These are phyloP conservation scores for Theileria parva DNA, from an alignment of 169 alveolate species.

Conservation along the genomic window DNA sequence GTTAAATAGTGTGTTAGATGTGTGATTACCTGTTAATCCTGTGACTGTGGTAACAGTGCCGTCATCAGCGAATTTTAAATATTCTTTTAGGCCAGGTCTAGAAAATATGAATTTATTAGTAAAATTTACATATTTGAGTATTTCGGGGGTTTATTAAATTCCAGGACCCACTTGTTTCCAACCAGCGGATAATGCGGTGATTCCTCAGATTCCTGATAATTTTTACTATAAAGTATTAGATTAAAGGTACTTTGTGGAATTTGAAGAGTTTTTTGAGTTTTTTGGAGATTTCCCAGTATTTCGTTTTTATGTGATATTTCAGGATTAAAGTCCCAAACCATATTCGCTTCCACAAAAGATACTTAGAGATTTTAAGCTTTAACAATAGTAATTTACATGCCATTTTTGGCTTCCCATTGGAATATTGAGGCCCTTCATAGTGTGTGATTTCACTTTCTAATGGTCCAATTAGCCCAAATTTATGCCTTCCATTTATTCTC, in stretches of 20 bases:
- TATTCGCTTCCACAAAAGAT: background rate
- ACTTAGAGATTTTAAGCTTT: background rate
- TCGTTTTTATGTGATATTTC: background rate
- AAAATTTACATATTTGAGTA: constrained; percentile 21
- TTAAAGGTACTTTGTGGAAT: background rate
- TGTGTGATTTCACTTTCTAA: background rate
- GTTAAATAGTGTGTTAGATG: background rate
- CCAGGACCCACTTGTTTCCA: constrained; percentile 51
- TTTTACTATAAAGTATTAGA: background rate
- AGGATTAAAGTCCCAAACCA: background rate
- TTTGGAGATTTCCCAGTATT: background rate
- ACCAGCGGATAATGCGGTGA: constrained; percentile 50
- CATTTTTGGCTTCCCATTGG: background rate
- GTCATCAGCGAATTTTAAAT: constrained; percentile 48
- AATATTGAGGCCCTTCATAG: background rate
- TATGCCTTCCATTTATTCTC: background rate
- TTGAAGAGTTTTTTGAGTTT: background rate
- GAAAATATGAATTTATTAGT: background rate
- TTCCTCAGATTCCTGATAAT: constrained; percentile 21
- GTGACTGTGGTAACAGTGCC: constrained; percentile 38
- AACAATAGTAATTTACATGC: background rate
- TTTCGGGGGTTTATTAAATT: constrained; percentile 12
- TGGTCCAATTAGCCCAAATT: background rate
- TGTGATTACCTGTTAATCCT: constrained; percentile 43
- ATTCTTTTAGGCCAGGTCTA: constrained; percentile 32